Base-by-base conservation (phyloP, 2,329 filamentous ascomycete genomes). In the Macrophomina tecta region DNA sequence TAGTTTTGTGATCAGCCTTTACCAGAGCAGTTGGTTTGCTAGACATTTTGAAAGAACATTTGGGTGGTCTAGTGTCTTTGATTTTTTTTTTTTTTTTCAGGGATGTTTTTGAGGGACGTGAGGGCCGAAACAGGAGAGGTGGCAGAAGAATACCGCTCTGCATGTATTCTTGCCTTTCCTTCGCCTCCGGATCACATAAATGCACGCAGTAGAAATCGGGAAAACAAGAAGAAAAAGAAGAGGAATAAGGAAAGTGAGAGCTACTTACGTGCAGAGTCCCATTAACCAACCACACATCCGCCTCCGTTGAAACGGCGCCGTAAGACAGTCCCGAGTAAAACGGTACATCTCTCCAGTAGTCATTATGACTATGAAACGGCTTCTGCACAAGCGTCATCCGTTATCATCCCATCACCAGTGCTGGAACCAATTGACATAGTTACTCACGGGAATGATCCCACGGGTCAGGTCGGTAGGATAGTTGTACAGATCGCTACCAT, bases 381-480 rank as follows among this genome's bases (percentile, higher is more conserved):
- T 86, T 87, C 80, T 82, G 67, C 52, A 42, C 38, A 8, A 6
- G 5, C 55, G 30, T 45, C 18, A 30, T 14, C 51, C 46, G 30
- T 36, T 16, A 52, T 14, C 36, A 11, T 45, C 2, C 11, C 28
- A 45, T 3, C 8, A 14, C 2, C 42, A 14, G 4, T 53, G 45
- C 46, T 53, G 11, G 23, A 28, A 11, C 14, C 14, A 40, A 7
- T 38, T 7, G 32, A 34, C 16, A 23, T 14, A 11, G 16, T 8
- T 16, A 55, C 52, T 42, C 14, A 67, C 84, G 48, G 87, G 87
- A 36, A 87, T 72, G 68, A 89, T 87, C 1, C 82, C 86, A 68
- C 86, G 81, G 1, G 87, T 89, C 23, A 89, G 79, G 71, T 87
- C 85, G 0, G 87, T 89, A 0, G 87, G 87, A 75, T 89, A 89